Base-by-base conservation (phyloP, 75 land plant species). In the Picea sitchensis region DNA sequence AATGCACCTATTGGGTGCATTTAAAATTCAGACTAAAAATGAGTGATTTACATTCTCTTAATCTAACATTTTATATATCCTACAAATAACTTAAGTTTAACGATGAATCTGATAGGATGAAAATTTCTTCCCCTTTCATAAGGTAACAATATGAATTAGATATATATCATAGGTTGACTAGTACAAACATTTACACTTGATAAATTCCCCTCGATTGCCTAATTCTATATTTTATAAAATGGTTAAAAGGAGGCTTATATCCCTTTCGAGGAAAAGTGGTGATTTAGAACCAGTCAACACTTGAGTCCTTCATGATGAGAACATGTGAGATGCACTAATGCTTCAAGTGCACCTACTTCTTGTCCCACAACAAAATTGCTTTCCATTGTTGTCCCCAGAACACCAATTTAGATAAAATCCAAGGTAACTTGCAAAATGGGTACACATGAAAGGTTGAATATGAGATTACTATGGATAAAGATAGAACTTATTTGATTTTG, bases 351-450 rank as follows among this genome's bases (percentile, higher is more conserved):
- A 85, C 99, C 99, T 21, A 89, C 84, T 80, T 98, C 99, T 76
- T 86, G 92, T 47, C 99, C 99, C 32, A 98, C 99, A 76, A 96
- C 96, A 81, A 98, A 91, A 87, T 98, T 98, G 69, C n/a, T 95
- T 98, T 26, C 89, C 93, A 78, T 98, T 98, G 82, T 93, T 98
- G 80, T 98, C 99, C 47, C 99, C 99, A 87, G 99, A 76, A 98
- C 99, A 98, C 99, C 85, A 98, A 84, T 77, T 98, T 98, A 21
- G 99, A 98, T 72, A 98, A 85, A 15, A 98, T 98, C 58, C 99
- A 91, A 67, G 99, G n/a, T 98, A 84, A 98, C 94, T 98, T 98
- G 84, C 36, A 32, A 51, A 51, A 51, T 8, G 0, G 56, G 12
- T 51, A 51, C 56, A 51, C 8, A 12, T 51, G 56, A 51, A 51